Evolutionary conservation across 176 grass and related monocot genomes (phyloP), one percentile per base, ranked within the genome.

Genomic region (Stipa capillata): DNA sequence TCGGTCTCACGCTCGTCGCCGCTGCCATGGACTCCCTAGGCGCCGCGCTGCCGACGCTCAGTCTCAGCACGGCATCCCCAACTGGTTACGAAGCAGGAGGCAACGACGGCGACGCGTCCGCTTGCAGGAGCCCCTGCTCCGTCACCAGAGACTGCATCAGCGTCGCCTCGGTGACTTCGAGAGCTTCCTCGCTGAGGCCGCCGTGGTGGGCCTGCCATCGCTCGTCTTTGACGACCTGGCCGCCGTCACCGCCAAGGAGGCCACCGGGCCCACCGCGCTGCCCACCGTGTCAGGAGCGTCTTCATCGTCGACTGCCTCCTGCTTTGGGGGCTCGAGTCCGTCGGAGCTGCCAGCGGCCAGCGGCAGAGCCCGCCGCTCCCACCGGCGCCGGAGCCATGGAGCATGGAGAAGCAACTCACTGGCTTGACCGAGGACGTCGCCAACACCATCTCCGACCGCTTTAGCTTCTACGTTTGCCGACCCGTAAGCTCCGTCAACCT

Each of bases 71-170:
- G 33, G 32, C 34, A 5, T 7, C 0, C 40, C 16, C 12, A 15
- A 37, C 37, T 4, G n/a, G n/a, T n/a, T n/a, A n/a, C n/a, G n/a
- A n/a, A n/a, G n/a, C n/a, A n/a, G n/a, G n/a, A n/a, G n/a, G n/a
- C n/a, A n/a, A n/a, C 36, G 48, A 5, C 37, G 20, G n/a, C 29
- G 39, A 32, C 59, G 29, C 60, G 2, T 69, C 79, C 72, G 73
- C 65, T 1, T 53, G 74, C 32, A 40, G 79, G 45, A 97, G 89
- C 83, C 91, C 94, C 5, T 89, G 90, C 77, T 97, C 94, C 41
- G 83, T 97, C 42, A 51, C 83, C 72, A 93, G 94, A 55, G 94
- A 93, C 52, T 89, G 89, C 62, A 97, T 91, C 88, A 97, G 88
- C 86, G 71, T 93, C 35, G 91, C 91, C 40, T 91, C 83, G 49